phyloP scores from a whole-genome alignment of 768 basidiomycete species.

The Hysterangium stoloniferum region DNA sequence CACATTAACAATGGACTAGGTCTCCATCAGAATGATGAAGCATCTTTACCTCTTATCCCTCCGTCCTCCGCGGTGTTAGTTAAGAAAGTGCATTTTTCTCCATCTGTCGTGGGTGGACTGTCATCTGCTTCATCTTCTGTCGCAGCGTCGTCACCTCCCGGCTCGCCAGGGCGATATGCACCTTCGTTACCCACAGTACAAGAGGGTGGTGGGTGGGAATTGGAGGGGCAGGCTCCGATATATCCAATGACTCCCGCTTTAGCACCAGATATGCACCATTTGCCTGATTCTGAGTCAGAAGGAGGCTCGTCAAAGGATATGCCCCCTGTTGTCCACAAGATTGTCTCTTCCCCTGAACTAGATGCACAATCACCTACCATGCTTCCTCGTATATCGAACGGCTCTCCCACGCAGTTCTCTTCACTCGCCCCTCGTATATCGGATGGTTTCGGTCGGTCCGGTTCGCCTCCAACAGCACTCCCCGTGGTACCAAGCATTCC shows the following conservation, averaged over 20 bases:
- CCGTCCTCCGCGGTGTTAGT: neutral
- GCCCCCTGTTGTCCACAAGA: conserved; percentile 4
- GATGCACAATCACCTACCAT: conserved; percentile 17
- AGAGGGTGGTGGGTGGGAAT: neutral
- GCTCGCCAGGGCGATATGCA: conserved; percentile 7
- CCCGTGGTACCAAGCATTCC: conserved; percentile 16
- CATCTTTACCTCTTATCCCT: neutral
- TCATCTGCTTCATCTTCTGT: conserved; percentile 13
- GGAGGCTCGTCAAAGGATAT: conserved; percentile 1
- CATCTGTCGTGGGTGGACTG: conserved; percentile 33
- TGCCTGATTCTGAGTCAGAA: conserved; percentile 12
- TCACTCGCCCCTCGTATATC: conserved; percentile 18
- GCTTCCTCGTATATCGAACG: conserved; percentile 11
- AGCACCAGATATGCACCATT: conserved; percentile 12
- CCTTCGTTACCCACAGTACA: conserved; percentile 9
- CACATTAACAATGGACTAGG: conserved; percentile 28
- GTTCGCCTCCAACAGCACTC: conserved; percentile 18
- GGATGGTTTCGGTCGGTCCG: too few relatives aligned
- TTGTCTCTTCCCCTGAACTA: neutral
- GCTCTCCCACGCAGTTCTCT: conserved; percentile 24
- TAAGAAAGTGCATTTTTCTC: conserved; percentile 45
- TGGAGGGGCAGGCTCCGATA: conserved; percentile 16
- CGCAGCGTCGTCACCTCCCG: conserved; percentile 14
- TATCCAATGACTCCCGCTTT: conserved; percentile 13
- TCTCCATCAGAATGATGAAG: conserved; percentile 13